Conservation (phyloP, 345 rosid genomes). For the Fremontodendron californicum region DNA sequence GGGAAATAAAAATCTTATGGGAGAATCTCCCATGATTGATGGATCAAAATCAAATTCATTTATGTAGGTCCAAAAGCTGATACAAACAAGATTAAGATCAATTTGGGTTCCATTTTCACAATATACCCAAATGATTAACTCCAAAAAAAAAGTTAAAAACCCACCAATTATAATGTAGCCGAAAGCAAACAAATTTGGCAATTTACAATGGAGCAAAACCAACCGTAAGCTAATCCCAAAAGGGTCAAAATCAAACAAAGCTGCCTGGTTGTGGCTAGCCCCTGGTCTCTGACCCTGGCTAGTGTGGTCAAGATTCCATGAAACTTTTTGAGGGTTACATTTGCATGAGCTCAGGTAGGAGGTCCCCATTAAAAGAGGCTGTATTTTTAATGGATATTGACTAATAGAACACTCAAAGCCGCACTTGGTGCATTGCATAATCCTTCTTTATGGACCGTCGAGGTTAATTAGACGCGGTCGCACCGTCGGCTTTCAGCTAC, state of each 20-base stretch:
- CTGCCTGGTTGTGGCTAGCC: too few relatives aligned
- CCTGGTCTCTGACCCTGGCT: too few relatives aligned
- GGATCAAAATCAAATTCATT: background rate
- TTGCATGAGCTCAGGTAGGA: background rate
- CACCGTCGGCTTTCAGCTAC: background rate
- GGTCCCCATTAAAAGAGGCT: background rate
- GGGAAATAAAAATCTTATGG: too few relatives aligned
- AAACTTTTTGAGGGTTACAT: background rate
- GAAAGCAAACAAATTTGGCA: too few relatives aligned
- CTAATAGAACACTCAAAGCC: slow-evolving; percentile 1
- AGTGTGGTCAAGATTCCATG: background rate
- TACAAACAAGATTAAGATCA: background rate
- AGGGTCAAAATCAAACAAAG: too few relatives aligned
- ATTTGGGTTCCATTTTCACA: too few relatives aligned
- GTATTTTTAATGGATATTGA: background rate
- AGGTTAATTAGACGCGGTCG: background rate
- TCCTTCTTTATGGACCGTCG: background rate
- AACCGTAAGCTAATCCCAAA: too few relatives aligned
- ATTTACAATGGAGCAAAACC: too few relatives aligned
- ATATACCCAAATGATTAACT: too few relatives aligned
- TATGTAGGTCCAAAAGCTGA: background rate
- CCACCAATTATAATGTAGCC: too few relatives aligned
- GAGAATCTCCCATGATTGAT: slow-evolving; percentile 5
- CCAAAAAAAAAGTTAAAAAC: too few relatives aligned
- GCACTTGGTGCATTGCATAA: background rate